Conservation (phyloP, 1,284 basidiomycete genomes). For the Apiotrichum gracile region DNA sequence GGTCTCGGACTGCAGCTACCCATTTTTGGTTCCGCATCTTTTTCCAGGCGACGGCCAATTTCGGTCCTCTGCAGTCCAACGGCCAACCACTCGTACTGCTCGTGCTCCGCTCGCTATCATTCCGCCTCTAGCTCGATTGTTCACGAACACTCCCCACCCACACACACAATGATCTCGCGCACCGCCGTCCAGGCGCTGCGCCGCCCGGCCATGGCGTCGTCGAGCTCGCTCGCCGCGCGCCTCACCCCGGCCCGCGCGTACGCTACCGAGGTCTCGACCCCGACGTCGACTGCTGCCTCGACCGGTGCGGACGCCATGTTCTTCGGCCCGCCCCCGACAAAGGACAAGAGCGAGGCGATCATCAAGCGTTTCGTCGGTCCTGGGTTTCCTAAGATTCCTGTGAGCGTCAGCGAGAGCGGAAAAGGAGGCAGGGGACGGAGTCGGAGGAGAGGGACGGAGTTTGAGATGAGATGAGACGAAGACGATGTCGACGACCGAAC, state of each 20-base stretch:
- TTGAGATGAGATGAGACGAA: no score
- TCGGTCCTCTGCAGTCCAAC: no score
- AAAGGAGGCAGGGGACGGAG: no score
- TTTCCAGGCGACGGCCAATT: slow-evolving; percentile 11
- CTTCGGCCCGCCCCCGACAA: slow-evolving; percentile 21
- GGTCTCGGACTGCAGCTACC: neutral
- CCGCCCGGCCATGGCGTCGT: slow-evolving; percentile 20
- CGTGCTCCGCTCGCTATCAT: neutral
- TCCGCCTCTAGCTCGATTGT: neutral
- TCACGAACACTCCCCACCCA: neutral
- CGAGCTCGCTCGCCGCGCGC: slow-evolving; percentile 5
- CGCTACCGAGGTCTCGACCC: slow-evolving; percentile 17
- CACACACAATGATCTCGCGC: slow-evolving; percentile 22
- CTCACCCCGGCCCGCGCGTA: slow-evolving; percentile 9
- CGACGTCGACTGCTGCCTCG: neutral
- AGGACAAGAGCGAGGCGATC: slow-evolving; percentile 21
- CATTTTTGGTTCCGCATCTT: neutral
- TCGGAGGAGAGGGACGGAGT: no score
- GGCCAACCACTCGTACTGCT: no score
- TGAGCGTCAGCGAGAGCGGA: slow-evolving; percentile 24
- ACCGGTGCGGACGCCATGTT: slow-evolving; percentile 14
- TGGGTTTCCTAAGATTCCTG: slow-evolving; percentile 42
- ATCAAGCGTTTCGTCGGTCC: slow-evolving; percentile 42
- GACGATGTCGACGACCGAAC: neutral
- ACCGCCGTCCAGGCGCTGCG: slow-evolving; percentile 16